A percentile compares a stretch with the other conserved stretches of the same genome.
Conservation (phyloP, 2,329 filamentous ascomycete species). For the Stagonosporopsis rhizophila region DNA sequence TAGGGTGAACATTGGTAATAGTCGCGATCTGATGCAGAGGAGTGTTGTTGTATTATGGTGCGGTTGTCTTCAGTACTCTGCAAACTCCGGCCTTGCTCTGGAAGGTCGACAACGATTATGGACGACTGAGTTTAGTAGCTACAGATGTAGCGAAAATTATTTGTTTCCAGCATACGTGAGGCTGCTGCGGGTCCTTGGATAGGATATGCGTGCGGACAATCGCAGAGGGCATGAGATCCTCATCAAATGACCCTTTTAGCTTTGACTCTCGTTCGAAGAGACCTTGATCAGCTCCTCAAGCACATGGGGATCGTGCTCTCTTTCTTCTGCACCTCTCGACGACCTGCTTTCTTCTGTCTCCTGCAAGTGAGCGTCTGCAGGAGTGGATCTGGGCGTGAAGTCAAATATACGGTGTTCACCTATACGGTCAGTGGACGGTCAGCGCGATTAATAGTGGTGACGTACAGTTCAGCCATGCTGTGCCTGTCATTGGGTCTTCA, state of each 20-base stretch:
- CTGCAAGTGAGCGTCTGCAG: conserved; percentile 36
- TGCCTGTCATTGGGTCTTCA: conserved; percentile 38
- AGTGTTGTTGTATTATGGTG: neutral
- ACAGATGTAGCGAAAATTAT: neutral
- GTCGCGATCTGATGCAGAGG: neutral
- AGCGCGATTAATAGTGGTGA: neutral
- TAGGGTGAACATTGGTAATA: conserved; percentile 1
- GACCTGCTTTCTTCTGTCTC: conserved; percentile 35
- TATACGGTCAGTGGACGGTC: neutral
- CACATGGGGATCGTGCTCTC: conserved; percentile 39
- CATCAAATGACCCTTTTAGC: neutral
- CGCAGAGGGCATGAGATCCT: too few relatives aligned
- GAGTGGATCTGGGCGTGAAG: conserved; percentile 36
- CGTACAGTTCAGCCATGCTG: conserved; percentile 44
- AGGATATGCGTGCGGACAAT: neutral
- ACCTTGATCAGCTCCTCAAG: conserved; percentile 37
- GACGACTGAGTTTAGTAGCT: neutral
- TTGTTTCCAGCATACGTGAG: neutral
- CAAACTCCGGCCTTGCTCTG: neutral
- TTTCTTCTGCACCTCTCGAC: conserved; percentile 24
- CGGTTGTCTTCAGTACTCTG: too few relatives aligned
- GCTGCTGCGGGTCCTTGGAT: too few relatives aligned
- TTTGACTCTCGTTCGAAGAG: conserved; percentile 15
- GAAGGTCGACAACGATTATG: too few relatives aligned
- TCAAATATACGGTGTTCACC: conserved; percentile 43